Conservation (phyloP, 2,329 filamentous ascomycete species). For the Domatiomyces globalis region DNA sequence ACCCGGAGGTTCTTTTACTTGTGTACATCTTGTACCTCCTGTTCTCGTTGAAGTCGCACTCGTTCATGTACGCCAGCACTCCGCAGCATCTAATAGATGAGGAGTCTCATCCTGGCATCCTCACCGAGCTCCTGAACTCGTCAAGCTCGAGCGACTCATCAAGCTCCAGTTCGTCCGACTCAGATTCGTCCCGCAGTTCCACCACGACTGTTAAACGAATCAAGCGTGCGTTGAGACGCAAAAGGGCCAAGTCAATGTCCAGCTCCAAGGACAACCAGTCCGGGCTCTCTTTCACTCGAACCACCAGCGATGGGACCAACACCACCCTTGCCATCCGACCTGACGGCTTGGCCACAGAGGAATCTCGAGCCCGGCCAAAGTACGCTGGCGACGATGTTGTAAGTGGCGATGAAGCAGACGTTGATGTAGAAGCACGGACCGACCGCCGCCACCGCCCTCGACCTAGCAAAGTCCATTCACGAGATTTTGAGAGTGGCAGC, state of each 20-base stretch:
- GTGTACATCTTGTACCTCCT: slow-evolving; percentile 74
- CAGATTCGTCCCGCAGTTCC: slow-evolving; percentile 52
- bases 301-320: not conserved
- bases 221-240: slow-evolving; percentile 57
- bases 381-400: slow-evolving; percentile 16
- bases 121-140: slow-evolving; percentile 66
- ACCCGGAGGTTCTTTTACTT: slow-evolving; percentile 41
- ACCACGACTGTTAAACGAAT: slow-evolving; percentile 62
- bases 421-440: slow-evolving; percentile 30
- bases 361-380: not conserved
- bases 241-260: slow-evolving; percentile 62
- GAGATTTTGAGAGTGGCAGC: slow-evolving; percentile 34
- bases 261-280: slow-evolving; percentile 47
- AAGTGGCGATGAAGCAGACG: slow-evolving; percentile 41
- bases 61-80: slow-evolving; percentile 83
- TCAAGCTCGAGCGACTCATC: slow-evolving; percentile 42
- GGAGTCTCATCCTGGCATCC: slow-evolving; percentile 71
- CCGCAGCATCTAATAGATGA: slow-evolving; percentile 88
- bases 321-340: too few relatives aligned
- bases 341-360: not conserved
- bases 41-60: slow-evolving; percentile 83
- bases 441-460: slow-evolving; percentile 11
- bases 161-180: slow-evolving; percentile 37
- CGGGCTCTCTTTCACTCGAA: not conserved
- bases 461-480: slow-evolving; percentile 21